phyloP scores from a whole-genome alignment of 208 protist genomes.

The Plasmodiophora brassicae region DNA sequence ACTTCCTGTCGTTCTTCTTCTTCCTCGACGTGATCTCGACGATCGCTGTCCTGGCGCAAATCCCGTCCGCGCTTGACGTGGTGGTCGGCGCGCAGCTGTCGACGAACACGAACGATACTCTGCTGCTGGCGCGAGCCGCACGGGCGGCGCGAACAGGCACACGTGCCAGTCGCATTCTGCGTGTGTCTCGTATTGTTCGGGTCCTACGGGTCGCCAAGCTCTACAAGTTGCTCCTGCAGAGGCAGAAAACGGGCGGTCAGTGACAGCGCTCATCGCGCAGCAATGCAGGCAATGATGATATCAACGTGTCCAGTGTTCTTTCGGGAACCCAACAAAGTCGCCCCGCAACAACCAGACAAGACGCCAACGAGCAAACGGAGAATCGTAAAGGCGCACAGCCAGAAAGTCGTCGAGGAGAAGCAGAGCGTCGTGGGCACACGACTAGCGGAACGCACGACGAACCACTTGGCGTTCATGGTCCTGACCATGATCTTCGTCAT shows the following conservation, averaged over 20 bases:
- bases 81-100: not conserved
- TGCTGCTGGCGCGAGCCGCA: not conserved
- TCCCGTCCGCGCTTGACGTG: not conserved
- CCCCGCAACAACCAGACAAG: too few relatives aligned
- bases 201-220: not conserved
- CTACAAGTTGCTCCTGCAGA: not conserved
- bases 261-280: too few relatives aligned
- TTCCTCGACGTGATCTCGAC: slow-evolving; percentile 18
- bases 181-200: not conserved
- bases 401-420: not conserved
- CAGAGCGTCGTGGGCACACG: not conserved
- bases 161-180: not conserved
- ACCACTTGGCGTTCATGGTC: not conserved
- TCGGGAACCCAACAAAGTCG: too few relatives aligned
- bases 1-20: slow-evolving; percentile 22
- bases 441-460: not conserved
- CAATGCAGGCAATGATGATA: too few relatives aligned
- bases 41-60: not conserved
- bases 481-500: not conserved
- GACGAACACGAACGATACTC: not conserved
- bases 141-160: not conserved
- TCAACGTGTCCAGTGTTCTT: too few relatives aligned
- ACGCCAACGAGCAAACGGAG: too few relatives aligned
- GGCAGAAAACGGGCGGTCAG: too few relatives aligned
- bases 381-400: too few relatives aligned